A percentile compares a stretch with the other conserved stretches of the same genome.
Conservation (phyloP, 331 rosid species). For the Telfairia occidentalis region DNA sequence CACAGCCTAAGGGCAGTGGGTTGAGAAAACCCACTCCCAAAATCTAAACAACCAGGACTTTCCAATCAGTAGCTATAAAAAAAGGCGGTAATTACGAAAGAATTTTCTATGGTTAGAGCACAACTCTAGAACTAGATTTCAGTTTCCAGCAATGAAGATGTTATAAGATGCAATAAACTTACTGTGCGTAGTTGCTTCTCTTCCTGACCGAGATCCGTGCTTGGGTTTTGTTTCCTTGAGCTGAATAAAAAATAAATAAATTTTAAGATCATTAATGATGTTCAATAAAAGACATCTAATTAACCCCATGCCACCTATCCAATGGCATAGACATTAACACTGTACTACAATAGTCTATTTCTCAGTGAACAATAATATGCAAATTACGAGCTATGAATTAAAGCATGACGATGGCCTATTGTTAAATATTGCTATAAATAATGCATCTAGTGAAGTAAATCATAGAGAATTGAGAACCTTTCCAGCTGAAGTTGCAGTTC, state of each 20-base stretch:
- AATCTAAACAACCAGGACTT: no score
- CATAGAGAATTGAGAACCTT: conserved; percentile 35
- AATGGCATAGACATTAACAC: neutral
- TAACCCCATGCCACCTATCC: neutral
- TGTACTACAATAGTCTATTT: neutral
- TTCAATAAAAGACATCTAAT: conserved; percentile 8
- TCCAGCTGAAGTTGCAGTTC: conserved; percentile 69
- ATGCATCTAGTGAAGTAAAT: neutral
- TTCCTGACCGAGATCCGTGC: conserved; percentile 24
- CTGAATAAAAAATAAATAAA: conserved; percentile 30
- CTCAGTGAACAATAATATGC: neutral
- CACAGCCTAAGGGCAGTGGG: no score
- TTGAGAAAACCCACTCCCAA: no score
- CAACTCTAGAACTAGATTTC: neutral
- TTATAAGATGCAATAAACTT: conserved; percentile 29
- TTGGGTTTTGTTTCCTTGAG: conserved; percentile 27
- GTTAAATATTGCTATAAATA: neutral
- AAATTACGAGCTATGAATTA: neutral
- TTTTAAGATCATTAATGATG: conserved; percentile 10
- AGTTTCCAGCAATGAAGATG: neutral
- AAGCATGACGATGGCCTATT: neutral
- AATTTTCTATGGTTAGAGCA: no score
- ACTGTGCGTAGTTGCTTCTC: conserved; percentile 50
- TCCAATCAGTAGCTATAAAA: no score
- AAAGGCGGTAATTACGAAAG: no score